phyloP scores from a whole-genome alignment of 2,329 filamentous ascomycete genomes.

The Nothophoma quercina region DNA sequence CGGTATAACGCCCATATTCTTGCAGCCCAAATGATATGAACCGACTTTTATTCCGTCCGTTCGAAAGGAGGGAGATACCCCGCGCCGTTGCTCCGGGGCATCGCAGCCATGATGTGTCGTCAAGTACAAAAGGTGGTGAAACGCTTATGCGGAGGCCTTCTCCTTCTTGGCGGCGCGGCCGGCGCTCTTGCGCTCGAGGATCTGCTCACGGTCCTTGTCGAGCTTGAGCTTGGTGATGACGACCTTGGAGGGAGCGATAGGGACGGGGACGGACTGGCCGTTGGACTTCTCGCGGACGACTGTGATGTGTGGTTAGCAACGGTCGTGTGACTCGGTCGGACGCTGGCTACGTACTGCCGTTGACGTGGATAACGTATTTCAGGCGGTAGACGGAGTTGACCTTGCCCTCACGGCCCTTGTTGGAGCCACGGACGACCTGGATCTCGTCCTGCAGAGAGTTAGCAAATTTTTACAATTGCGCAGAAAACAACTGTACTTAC shows the following conservation, averaged over 20 bases:
- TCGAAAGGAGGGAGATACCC: constrained; percentile 44
- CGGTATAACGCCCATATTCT: constrained; percentile 49
- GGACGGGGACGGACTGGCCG: constrained; percentile 93
- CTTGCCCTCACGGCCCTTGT: constrained; percentile 99
- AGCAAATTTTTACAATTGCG: constrained; percentile 30
- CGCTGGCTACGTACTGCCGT: constrained; percentile 64
- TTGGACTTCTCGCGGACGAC: constrained; percentile 97
- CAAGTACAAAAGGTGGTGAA: constrained; percentile 39
- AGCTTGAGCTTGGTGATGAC: constrained; percentile 99
- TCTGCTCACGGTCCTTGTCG: constrained; percentile 91
- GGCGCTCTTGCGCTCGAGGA: constrained; percentile 82
- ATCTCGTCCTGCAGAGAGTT: constrained; percentile 71
- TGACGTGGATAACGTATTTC: constrained; percentile 96
- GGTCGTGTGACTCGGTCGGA: neutral
- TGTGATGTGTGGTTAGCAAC: constrained; percentile 34
- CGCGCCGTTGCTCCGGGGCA: constrained; percentile 42
- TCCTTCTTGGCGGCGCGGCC: constrained; percentile 80
- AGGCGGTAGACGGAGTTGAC: constrained; percentile 81
- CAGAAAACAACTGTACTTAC: constrained; percentile 48
- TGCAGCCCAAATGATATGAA: constrained; percentile 46
- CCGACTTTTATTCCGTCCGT: constrained; percentile 51
- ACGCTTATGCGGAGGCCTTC: constrained; percentile 63
- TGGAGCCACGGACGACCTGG: constrained; percentile 85
- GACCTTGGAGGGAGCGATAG: constrained; percentile 95
- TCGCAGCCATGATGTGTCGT: constrained; percentile 50